phyloP scores from a whole-genome alignment of 2,329 filamentous ascomycete species.

The Penicillium sumatraense region DNA sequence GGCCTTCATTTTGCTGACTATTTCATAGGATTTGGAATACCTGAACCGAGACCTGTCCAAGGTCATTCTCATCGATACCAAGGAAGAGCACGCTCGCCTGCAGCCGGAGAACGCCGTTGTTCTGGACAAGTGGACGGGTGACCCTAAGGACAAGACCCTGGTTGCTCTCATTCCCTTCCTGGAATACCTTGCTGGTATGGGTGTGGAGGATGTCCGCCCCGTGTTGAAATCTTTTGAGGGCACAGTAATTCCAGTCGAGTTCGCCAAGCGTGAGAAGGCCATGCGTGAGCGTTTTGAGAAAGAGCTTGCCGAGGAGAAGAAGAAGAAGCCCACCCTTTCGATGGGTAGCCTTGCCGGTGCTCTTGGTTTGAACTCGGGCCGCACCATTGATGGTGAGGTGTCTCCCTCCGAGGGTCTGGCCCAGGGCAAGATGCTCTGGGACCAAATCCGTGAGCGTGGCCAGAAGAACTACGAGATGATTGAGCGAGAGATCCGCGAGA shows the following conservation, averaged over 20 bases:
- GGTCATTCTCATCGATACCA: slow-evolving; percentile 91
- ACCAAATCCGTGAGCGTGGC: slow-evolving; percentile 89
- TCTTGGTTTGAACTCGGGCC: slow-evolving; percentile 76
- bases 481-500: slow-evolving; percentile 88
- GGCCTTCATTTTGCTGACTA: slow-evolving; percentile 8
- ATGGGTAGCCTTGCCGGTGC: slow-evolving; percentile 72
- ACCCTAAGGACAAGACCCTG: slow-evolving; percentile 80
- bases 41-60: slow-evolving; percentile 95
- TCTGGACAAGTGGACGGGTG: slow-evolving; percentile 85
- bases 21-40: slow-evolving; percentile 83
- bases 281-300: slow-evolving; percentile 84
- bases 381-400: slow-evolving; percentile 67
- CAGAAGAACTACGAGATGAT: slow-evolving; percentile 87
- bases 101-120: slow-evolving; percentile 98
- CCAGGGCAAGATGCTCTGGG: slow-evolving; percentile 96
- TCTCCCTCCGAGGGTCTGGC: slow-evolving; percentile 76
- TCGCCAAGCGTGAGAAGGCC: slow-evolving; percentile 82
- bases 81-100: slow-evolving; percentile 76
- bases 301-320: slow-evolving; percentile 71
- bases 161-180: slow-evolving; percentile 93
- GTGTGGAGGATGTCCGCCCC: slow-evolving; percentile 82
- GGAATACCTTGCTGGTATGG: slow-evolving; percentile 95
- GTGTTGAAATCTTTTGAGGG: slow-evolving; percentile 88
- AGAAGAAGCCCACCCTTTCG: slow-evolving; percentile 63
- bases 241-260: slow-evolving; percentile 86